phyloP scores from a whole-genome alignment of 1,139 yeast species.

The Geotrichum europaeum region DNA sequence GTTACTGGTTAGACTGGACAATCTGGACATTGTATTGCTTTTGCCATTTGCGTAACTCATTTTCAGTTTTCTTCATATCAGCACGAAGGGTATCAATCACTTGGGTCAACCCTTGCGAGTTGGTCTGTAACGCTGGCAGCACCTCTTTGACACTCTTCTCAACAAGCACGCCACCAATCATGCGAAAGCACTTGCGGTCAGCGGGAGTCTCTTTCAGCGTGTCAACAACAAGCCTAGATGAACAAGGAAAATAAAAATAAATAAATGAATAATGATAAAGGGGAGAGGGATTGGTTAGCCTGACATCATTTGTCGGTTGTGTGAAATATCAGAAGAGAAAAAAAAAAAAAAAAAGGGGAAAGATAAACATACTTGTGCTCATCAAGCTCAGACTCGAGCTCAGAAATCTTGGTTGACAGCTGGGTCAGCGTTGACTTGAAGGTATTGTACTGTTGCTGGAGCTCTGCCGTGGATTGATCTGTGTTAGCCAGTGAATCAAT shows the following conservation, averaged over 20 bases:
- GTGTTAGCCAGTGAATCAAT: neutral
- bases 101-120: constrained; percentile 40
- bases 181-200: constrained; percentile 77
- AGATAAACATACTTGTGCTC: constrained; percentile 35
- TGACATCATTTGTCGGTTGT: neutral
- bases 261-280: neutral
- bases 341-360: neutral
- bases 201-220: constrained; percentile 49
- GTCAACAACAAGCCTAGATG: constrained; percentile 43
- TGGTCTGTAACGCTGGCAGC: constrained; percentile 57
- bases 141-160: constrained; percentile 79
- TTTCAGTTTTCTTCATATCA: constrained; percentile 36
- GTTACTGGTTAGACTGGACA: constrained; percentile 25
- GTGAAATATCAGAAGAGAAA: constrained; percentile 4
- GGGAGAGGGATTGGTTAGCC: neutral
- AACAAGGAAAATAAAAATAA: neutral
- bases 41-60: constrained; percentile 38
- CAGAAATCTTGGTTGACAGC: constrained; percentile 37
- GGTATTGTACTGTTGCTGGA: constrained; percentile 40
- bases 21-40: constrained; percentile 40
- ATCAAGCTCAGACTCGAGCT: constrained; percentile 40
- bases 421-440: constrained; percentile 37
- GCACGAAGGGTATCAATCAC: constrained; percentile 34
- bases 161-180: constrained; percentile 90
- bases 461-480: constrained; percentile 23